Percentiles rank a stretch among this genome's conserved stretches.
Evolutionary conservation across 2,329 filamentous ascomycete genomes (phyloP).

Genomic region (Sclerotinia subarctica): DNA sequence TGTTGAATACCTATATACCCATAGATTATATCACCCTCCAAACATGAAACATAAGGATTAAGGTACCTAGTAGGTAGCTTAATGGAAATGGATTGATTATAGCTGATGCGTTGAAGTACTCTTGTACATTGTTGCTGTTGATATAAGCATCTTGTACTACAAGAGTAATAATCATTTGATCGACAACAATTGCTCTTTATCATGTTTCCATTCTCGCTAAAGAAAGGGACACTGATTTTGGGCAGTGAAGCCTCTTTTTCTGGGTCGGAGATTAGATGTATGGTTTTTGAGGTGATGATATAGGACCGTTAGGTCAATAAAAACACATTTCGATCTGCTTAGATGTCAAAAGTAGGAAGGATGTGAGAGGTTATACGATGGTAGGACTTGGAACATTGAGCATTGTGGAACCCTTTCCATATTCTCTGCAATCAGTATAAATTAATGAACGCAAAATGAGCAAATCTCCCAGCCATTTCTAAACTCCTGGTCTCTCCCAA

Average conservation of each 20-base stretch:
- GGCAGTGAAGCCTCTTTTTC: too few relatives aligned
- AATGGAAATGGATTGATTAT: too few relatives aligned
- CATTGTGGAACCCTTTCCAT: too few relatives aligned
- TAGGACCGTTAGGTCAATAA: too few relatives aligned
- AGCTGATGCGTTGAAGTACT: not conserved
- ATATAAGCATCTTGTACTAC: not conserved
- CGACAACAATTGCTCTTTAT: not conserved
- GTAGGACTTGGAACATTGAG: not conserved
- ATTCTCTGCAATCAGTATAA: not conserved
- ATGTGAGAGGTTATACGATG: too few relatives aligned
- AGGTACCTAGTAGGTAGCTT: too few relatives aligned
- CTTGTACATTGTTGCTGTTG: not conserved
- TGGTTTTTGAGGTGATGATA: not conserved
- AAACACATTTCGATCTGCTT: not conserved
- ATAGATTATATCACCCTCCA: too few relatives aligned
- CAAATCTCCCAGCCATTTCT: not conserved
- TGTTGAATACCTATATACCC: not conserved
- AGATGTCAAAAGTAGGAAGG: not conserved
- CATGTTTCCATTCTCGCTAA: not conserved
- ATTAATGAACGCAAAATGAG: too few relatives aligned
- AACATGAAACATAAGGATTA: too few relatives aligned
- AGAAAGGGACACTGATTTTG: not conserved
- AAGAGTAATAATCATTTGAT: too few relatives aligned
- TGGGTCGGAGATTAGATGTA: too few relatives aligned
- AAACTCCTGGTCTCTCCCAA: not conserved